Evolutionary conservation across 129 eudicot species (phyloP), one percentile per base, ranked within the genome.

Genomic region (Flaveria robusta): DNA sequence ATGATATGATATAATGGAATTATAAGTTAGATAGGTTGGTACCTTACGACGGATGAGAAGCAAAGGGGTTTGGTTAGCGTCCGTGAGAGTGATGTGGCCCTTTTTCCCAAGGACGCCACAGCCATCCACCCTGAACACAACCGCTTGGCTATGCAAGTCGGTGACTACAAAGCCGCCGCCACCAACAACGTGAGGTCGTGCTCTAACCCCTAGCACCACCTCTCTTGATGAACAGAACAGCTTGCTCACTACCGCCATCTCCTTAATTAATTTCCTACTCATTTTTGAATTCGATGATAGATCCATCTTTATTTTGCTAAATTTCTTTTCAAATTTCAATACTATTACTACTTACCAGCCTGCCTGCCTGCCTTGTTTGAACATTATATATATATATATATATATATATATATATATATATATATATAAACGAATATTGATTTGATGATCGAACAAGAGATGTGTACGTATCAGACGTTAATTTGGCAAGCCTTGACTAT

Each of bases 1-100:
- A n/a, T n/a, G n/a, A n/a, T n/a, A n/a, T n/a, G n/a, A n/a, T n/a
- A n/a, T n/a, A n/a, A n/a, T n/a, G n/a, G n/a, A n/a, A n/a, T n/a
- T n/a, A n/a, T n/a, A n/a, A n/a, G 37, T 2, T 27, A 41, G 15
- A 37, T 15, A 58, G 34, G 7, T 13, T 15, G 42, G 42, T 74
- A 93, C 98, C 98, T 93, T 85, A 74, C 81, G 76, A 72, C 97
- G 90, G 18, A 94, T 94, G 75, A 88, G 93, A 51, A 94, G 90
- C 83, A 93, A 63, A 49, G 91, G 82, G 47, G 66, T 83, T 43
- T 91, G 90, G 20, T 89, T 64, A 13, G 84, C 89, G 19, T 91
- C 98, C 4, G 86, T 87, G 34, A 94, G 81, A 27, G 89, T 74
- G 43, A 94, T 68, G 66, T 88, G 89, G 0, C 83, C 96, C 47